Evolutionary conservation across 176 grass and related monocot genomes (phyloP), one percentile per base, ranked within the genome.

Genomic region (Oryza australiensis): DNA sequence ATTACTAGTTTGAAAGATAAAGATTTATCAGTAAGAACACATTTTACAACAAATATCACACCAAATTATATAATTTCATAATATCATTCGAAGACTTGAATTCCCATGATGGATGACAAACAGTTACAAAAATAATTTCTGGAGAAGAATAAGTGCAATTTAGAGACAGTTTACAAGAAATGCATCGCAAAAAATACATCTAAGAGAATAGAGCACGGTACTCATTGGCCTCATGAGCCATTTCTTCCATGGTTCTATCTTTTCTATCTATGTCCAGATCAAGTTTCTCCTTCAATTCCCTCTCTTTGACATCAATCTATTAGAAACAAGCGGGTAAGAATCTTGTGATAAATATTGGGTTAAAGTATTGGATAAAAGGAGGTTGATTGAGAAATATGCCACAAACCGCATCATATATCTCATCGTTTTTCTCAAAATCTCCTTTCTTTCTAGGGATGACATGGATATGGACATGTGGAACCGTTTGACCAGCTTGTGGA

Each of bases 391-490:
- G 73, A 62, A 69, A 9, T 48, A 32, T 22, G 46, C 13, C 48
- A 90, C 83, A 11, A 53, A 98, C 95, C 14, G 86, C 92, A 55
- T 98, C 92, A 86, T 98, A 98, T 85, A 98, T 98, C 79, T 98
- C 90, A 77, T 94, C 95, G 53, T 98, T 94, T 28, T 93, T 94
- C 71, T 94, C 88, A 67, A 98, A 98, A 74, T 98, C 92, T 76
- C 92, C 95, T 75, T 28, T 84, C 90, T 86, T 98, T 81, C 92
- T 93, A 3, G 90, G 95, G 72, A 94, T 90, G 60, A 98, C 53
- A 12, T 95, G 95, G 86, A 98, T 94, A 80, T 98, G 92, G n/a
- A 98, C 88, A 93, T 95, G 95, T 30, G 92, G 86, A 78, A 98
- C 95, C 53, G 90, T 98, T 82, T 98, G 95, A 26, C 95, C 95